Conservation (phyloP, 1,284 basidiomycete genomes). For the Heterobasidion occidentale region DNA sequence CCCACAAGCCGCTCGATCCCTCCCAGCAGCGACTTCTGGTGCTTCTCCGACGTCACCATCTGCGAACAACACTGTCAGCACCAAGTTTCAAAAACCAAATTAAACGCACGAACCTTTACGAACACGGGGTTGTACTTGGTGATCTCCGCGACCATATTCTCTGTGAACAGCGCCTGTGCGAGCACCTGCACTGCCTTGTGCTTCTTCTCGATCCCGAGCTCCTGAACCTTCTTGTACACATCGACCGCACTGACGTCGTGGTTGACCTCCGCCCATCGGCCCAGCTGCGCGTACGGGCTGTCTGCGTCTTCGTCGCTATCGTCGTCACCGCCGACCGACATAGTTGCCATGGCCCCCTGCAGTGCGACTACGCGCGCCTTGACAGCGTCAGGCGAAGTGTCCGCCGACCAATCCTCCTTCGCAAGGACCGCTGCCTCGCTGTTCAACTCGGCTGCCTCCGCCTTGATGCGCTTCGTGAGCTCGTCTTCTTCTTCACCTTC, state of each 20-base stretch:
- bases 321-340: slow-evolving; percentile 64
- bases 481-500: slow-evolving; percentile 68
- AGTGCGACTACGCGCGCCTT: slow-evolving; percentile 80
- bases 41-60: slow-evolving; percentile 83
- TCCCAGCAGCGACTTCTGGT: slow-evolving; percentile 91
- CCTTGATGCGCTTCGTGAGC: slow-evolving; percentile 77
- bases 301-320: slow-evolving; percentile 84
- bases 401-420: slow-evolving; percentile 84
- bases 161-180: slow-evolving; percentile 83
- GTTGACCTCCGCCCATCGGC: slow-evolving; percentile 83
- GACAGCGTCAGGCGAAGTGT: slow-evolving; percentile 89
- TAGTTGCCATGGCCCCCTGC: slow-evolving; percentile 54
- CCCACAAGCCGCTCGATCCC: slow-evolving; percentile 84
- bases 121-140: slow-evolving; percentile 70
- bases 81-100: background rate
- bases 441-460: slow-evolving; percentile 76
- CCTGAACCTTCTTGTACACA: slow-evolving; percentile 87
- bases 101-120: slow-evolving; percentile 52
- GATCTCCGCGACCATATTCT: slow-evolving; percentile 71
- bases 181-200: slow-evolving; percentile 88
- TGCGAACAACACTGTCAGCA: slow-evolving; percentile 19
- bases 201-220: slow-evolving; percentile 92
- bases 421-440: slow-evolving; percentile 48
- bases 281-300: slow-evolving; percentile 82
- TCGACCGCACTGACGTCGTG: slow-evolving; percentile 50